phyloP scores from a whole-genome alignment of 306 rosid genomes.

The Betula pendula region DNA sequence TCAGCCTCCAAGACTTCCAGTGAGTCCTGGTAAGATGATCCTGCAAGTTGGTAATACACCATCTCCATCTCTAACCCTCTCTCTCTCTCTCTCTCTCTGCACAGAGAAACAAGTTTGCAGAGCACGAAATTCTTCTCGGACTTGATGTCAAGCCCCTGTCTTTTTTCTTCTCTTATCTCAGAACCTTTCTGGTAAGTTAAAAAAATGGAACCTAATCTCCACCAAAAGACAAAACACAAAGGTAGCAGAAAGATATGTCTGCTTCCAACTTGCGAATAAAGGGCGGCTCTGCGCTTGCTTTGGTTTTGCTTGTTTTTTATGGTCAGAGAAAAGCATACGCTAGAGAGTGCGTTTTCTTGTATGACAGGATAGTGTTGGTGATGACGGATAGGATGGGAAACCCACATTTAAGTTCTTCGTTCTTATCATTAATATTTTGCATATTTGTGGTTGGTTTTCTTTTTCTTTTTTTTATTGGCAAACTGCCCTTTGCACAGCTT shows the following conservation, averaged over 20 bases:
- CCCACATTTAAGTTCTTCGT: too few relatives aligned
- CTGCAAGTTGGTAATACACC: conserved; percentile 67
- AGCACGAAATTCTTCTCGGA: conserved; percentile 10
- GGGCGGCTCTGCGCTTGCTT: neutral
- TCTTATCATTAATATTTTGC: neutral
- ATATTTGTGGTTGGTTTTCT: neutral
- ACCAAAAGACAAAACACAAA: conserved; percentile 5
- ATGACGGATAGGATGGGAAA: neutral
- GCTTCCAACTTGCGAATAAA: conserved; percentile 1
- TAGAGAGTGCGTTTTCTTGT: neutral
- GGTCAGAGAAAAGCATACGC: conserved; percentile 5
- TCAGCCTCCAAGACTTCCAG: conserved; percentile 82
- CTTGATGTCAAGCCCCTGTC: neutral
- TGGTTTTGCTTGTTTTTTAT: neutral
- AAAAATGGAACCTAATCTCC: neutral
- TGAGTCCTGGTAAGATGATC: conserved; percentile 75
- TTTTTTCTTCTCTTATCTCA: neutral
- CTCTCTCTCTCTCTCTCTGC: conserved; percentile 18
- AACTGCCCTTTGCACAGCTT: neutral
- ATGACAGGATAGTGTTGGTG: neutral
- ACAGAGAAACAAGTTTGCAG: conserved; percentile 13
- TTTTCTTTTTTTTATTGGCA: neutral
- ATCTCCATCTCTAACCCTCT: conserved; percentile 38
- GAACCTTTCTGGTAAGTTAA: neutral
- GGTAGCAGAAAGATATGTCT: neutral